A percentile compares a stretch with the other conserved stretches of the same genome.
These are phyloP conservation scores for Magnaporthiopsis poae DNA, from an alignment of 2,329 filamentous ascomycete species.

Conservation along the genomic window DNA sequence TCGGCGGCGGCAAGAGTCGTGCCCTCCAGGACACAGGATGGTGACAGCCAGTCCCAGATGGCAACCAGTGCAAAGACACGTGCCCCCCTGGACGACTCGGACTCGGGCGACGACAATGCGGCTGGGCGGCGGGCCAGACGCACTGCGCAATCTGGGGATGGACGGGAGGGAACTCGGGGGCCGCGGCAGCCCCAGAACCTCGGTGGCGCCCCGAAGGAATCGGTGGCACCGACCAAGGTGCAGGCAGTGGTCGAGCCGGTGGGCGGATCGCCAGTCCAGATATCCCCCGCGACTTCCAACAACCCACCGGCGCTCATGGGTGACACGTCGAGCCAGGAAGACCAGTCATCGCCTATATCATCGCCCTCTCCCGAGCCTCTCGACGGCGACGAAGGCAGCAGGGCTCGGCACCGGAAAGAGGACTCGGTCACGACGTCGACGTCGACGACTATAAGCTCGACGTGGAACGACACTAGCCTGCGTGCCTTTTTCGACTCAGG, in stretches of 20 bases:
- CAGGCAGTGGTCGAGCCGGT: slow-evolving; percentile 33
- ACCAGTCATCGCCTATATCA: slow-evolving; percentile 50
- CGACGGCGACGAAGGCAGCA: slow-evolving; percentile 33
- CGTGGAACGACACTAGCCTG: slow-evolving; percentile 80
- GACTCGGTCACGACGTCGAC: slow-evolving; percentile 44
- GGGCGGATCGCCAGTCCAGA: slow-evolving; percentile 59
- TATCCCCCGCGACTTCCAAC: slow-evolving; percentile 45
- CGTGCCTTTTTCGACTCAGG: slow-evolving; percentile 85
- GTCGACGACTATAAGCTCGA: slow-evolving; percentile 47
- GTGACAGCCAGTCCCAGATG: slow-evolving; percentile 45
- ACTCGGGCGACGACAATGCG: slow-evolving; percentile 41
- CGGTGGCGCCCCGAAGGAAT: not conserved
- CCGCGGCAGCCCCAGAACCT: not conserved
- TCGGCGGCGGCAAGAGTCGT: slow-evolving; percentile 33
- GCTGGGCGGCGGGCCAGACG: slow-evolving; percentile 5
- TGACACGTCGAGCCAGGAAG: slow-evolving; percentile 61
- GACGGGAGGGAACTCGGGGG: not conserved
- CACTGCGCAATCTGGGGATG: not conserved
- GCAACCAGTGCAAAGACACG: slow-evolving; percentile 50
- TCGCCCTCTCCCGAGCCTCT: slow-evolving; percentile 55
- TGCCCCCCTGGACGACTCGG: slow-evolving; percentile 61
- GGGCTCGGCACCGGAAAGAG: slow-evolving; percentile 29
- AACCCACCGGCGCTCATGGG: slow-evolving; percentile 58
- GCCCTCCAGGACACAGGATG: slow-evolving; percentile 26
- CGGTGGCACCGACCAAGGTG: slow-evolving; percentile 17